Evolutionary conservation across 306 rosid genomes (phyloP).

Genomic region (Vicia sativa): DNA sequence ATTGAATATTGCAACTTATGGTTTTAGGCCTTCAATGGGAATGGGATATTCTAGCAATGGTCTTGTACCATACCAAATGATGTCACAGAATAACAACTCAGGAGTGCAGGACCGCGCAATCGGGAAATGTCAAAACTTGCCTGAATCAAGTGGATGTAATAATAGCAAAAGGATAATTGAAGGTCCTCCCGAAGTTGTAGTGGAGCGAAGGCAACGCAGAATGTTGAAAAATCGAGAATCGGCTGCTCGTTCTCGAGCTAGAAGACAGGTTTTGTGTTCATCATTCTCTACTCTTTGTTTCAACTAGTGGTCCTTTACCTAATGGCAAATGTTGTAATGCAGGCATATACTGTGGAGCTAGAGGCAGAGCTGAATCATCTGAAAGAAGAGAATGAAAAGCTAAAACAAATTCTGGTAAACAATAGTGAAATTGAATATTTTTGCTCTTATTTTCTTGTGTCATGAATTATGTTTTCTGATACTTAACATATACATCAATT

Average conservation of each 20-base stretch:
- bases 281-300: conserved; percentile 6
- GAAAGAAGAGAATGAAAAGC: conserved; percentile 54
- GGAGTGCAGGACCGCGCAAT: conserved; percentile 33
- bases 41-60: conserved; percentile 32
- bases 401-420: conserved; percentile 63
- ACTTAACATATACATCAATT: conserved; percentile 19
- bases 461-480: not conserved
- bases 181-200: conserved; percentile 60
- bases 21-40: conserved; percentile 37
- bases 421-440: conserved; percentile 24
- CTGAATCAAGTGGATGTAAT: conserved; percentile 44
- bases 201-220: conserved; percentile 73
- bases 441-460: not conserved
- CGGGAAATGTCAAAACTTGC: conserved; percentile 37
- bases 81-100: conserved; percentile 34
- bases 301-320: not conserved
- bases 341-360: conserved; percentile 82
- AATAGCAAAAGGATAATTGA: conserved; percentile 54
- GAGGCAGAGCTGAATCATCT: conserved; percentile 68
- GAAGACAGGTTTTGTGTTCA: conserved; percentile 64
- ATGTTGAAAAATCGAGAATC: conserved; percentile 89
- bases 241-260: conserved; percentile 77
- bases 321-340: conserved; percentile 25
- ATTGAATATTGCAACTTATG: conserved; percentile 32
- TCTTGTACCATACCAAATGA: conserved; percentile 39